A percentile compares a stretch with the other conserved stretches of the same genome.
Evolutionary conservation across 805 yeast genomes (phyloP).

Genomic region (Candida morakotiae): DNA sequence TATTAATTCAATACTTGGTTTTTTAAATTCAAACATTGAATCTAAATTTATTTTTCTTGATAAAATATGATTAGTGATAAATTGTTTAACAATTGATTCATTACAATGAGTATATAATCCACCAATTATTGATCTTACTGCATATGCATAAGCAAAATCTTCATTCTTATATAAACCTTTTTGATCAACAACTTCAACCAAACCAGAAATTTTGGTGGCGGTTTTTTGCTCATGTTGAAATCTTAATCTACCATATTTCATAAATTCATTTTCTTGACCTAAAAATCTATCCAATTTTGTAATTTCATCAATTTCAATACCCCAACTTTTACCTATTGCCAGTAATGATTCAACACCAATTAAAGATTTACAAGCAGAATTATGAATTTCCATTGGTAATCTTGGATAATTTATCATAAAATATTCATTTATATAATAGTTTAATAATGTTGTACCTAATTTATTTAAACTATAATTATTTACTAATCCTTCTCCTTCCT

Average conservation of each 20-base stretch:
- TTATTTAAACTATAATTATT: constrained; percentile 76
- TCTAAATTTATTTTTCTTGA: constrained; percentile 78
- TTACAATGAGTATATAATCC: constrained; percentile 77
- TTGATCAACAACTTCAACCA: constrained; percentile 32
- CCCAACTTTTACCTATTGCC: constrained; percentile 77
- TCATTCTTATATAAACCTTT: constrained; percentile 13
- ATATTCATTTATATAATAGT: constrained; percentile 71
- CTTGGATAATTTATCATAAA: constrained; percentile 80
- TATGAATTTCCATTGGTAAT: constrained; percentile 74
- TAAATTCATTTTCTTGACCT: constrained; percentile 62
- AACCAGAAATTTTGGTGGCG: constrained; percentile 46
- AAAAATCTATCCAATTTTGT: constrained; percentile 63
- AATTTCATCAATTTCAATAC: constrained; percentile 72
- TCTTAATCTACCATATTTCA: constrained; percentile 68
- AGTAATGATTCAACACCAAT: constrained; percentile 64
- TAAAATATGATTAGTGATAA: constrained; percentile 70
- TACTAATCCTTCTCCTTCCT: constrained; percentile 37
- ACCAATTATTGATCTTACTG: constrained; percentile 80
- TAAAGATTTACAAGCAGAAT: constrained; percentile 72
- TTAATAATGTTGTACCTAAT: constrained; percentile 77
- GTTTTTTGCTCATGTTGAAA: constrained; percentile 25
- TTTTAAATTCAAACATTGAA: constrained; percentile 72
- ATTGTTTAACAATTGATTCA: constrained; percentile 56
- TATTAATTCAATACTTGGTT: constrained; percentile 82
- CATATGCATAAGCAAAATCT: constrained; percentile 52